A percentile compares a stretch with the other conserved stretches of the same genome.
These are phyloP conservation scores for Chlorophyllum brunneum DNA, from an alignment of 768 basidiomycete genomes.

Conservation along the genomic window DNA sequence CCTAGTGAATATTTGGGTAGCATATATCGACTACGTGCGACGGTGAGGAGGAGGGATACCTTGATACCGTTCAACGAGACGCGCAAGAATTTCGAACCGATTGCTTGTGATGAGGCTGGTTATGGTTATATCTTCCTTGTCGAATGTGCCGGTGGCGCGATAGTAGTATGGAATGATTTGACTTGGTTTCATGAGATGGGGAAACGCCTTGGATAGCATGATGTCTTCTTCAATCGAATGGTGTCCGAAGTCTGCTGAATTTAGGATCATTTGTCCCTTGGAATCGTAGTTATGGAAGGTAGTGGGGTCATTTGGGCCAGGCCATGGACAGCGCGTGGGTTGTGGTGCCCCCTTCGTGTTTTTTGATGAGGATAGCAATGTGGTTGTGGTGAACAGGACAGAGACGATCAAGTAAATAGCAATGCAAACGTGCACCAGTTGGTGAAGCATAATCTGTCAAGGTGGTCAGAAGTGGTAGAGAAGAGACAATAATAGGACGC, in stretches of 20 bases:
- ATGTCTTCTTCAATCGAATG: conserved; percentile 41
- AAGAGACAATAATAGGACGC: not conserved
- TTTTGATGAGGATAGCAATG: conserved; percentile 24
- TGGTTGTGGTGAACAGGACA: conserved; percentile 42
- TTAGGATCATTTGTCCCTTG: conserved; percentile 32
- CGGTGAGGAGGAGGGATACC: conserved; percentile 35
- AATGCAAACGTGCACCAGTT: conserved; percentile 22
- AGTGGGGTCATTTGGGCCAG: not conserved
- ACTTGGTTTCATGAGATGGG: conserved; percentile 66
- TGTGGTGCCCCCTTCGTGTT: too few relatives aligned
- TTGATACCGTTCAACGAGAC: conserved; percentile 73
- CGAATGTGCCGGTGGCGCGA: conserved; percentile 52
- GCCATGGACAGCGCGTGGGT: too few relatives aligned
- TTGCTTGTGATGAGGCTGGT: conserved; percentile 83
- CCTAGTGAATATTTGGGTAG: conserved; percentile 40
- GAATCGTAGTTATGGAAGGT: conserved; percentile 12
- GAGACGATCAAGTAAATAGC: conserved; percentile 34
- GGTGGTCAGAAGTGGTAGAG: not conserved
- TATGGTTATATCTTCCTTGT: conserved; percentile 72
- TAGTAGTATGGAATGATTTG: conserved; percentile 82
- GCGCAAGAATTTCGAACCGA: conserved; percentile 67
- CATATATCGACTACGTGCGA: not conserved
- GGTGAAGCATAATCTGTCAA: not conserved
- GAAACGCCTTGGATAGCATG: conserved; percentile 67
- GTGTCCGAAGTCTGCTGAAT: conserved; percentile 28